Base-by-base conservation (phyloP, 208 protist genomes). In the Crithidia acanthocephali region DNA sequence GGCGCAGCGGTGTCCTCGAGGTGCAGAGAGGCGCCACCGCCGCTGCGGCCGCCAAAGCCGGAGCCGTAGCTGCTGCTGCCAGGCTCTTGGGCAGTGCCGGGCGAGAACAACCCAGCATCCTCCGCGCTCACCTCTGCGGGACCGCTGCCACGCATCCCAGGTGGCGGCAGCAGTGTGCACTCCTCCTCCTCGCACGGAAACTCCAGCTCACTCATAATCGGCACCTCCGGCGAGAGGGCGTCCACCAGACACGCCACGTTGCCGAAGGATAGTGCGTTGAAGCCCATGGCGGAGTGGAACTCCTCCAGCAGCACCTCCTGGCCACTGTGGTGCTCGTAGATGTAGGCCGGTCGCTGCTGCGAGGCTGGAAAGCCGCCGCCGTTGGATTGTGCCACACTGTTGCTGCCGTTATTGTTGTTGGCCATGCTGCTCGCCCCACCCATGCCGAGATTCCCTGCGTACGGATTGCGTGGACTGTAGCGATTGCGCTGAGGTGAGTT, bases 231-330 rank as follows among this genome's bases (percentile, higher is more conserved):
- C 4, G 87, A 81, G 56, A 94, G 59, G 50, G 88, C 76, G 51
- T 90, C 45, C 25, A 95, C 68, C 35, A 95, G 79, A 53, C 82
- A 92, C 44, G 82, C 88, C 23, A 91, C 79, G 63, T 95, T 95
- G 63, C 91, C 91, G 55, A 87, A 93, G 6, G 69, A 61, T 22
- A 52, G 11, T 10, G 70, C 40, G 66, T 83, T 79, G 72, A 93
- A 91, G 16, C 72, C 58, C 47, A 86, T 56, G 28, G 85, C 78
- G 30, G 66, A 47, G 65, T 90, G 79, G n/a, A 60, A 63, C 61
- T 92, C 85, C 76, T 94, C 91, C 44, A 94, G 68, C 68, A 81
- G 78, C 55, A 86, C 42, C 63, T 93, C 86, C 67, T 91, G 74
- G 37, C 63, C 76, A 16, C 64, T 80, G 64, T 85, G 74, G 51